Conservation (phyloP, 306 rosid genomes). For the Rosa lucieae region DNA sequence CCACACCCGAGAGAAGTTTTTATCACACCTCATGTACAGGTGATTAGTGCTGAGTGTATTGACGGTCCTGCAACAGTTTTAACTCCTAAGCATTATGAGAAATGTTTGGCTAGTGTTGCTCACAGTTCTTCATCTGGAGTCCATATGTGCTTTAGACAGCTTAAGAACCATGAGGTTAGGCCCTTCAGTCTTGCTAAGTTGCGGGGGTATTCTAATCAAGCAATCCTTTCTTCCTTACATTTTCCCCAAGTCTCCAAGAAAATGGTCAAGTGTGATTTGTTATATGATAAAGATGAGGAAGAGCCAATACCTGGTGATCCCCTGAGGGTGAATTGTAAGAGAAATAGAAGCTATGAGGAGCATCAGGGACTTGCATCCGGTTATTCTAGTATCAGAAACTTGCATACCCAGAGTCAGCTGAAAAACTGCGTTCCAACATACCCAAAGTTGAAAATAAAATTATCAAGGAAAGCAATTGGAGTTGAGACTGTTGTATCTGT, state of each 20-base stretch:
- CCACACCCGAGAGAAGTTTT: conserved; percentile 73
- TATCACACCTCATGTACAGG: conserved; percentile 82
- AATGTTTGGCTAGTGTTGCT: conserved; percentile 38
- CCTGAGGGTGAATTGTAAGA: conserved; percentile 40
- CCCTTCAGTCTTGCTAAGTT: conserved; percentile 69
- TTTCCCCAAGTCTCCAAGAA: conserved; percentile 41
- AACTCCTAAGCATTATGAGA: conserved; percentile 75
- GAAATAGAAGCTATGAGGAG: conserved; percentile 37
- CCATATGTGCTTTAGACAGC: conserved; percentile 66
- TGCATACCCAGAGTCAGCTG: conserved; percentile 28
- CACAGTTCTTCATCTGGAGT: conserved; percentile 46
- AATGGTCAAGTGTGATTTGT: conserved; percentile 33
- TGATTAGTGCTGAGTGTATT: conserved; percentile 75
- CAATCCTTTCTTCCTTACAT: conserved; percentile 50
- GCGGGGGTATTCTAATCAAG: conserved; percentile 67
- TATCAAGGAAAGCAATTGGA: conserved; percentile 49
- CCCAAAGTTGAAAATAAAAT: conserved; percentile 61
- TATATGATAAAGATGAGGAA: conserved; percentile 40
- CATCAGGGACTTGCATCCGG: conserved; percentile 41
- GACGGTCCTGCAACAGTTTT: conserved; percentile 76
- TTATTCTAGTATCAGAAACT: conserved; percentile 31
- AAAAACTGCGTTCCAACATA: conserved; percentile 36
- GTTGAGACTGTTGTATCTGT: conserved; percentile 36
- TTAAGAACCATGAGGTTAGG: conserved; percentile 53
- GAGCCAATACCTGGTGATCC: conserved; percentile 42